Percentiles rank a stretch among this genome's conserved stretches.
phyloP scores from a whole-genome alignment of 768 basidiomycete species.

The Cantharellus anzutake region DNA sequence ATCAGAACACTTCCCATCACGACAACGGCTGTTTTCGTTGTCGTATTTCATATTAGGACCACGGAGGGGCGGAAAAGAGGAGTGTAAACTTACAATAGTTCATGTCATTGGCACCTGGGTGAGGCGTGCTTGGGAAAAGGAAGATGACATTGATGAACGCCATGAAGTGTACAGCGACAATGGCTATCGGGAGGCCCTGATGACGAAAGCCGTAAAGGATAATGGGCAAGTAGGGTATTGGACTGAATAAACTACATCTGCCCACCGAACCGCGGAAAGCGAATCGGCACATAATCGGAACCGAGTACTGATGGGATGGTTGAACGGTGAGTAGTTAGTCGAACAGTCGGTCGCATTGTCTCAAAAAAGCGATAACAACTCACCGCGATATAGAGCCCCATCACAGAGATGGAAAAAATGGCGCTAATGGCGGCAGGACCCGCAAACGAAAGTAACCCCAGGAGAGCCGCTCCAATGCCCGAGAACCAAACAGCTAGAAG shows the following conservation, averaged over 20 bases:
- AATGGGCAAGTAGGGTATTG: not conserved
- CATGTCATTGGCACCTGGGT: constrained; percentile 31
- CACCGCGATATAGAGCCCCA: constrained; percentile 26
- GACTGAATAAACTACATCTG: constrained; percentile 8
- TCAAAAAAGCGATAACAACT: not conserved
- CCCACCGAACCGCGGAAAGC: constrained; percentile 26
- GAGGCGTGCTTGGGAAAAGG: constrained; percentile 39
- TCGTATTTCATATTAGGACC: no score
- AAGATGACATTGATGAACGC: constrained; percentile 40
- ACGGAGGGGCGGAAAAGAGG: no score
- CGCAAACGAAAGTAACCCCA: constrained; percentile 37
- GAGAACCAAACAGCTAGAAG: constrained; percentile 31
- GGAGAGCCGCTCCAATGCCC: constrained; percentile 20
- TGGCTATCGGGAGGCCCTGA: constrained; percentile 34
- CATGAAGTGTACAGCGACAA: constrained; percentile 45
- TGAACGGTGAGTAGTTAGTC: constrained; percentile 21
- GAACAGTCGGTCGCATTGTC: constrained; percentile 30
- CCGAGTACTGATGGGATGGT: constrained; percentile 20
- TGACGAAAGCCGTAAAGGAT: not conserved
- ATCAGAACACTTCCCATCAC: no score
- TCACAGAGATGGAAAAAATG: constrained; percentile 27
- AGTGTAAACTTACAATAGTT: constrained; percentile 28
- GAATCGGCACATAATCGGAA: constrained; percentile 21
- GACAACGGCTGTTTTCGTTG: no score
- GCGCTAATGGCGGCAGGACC: constrained; percentile 37